Percentiles rank a stretch among this genome's conserved stretches.
These are phyloP conservation scores for Sarocladium kiliense DNA, from an alignment of 2,329 filamentous ascomycete genomes.

Conservation along the genomic window DNA sequence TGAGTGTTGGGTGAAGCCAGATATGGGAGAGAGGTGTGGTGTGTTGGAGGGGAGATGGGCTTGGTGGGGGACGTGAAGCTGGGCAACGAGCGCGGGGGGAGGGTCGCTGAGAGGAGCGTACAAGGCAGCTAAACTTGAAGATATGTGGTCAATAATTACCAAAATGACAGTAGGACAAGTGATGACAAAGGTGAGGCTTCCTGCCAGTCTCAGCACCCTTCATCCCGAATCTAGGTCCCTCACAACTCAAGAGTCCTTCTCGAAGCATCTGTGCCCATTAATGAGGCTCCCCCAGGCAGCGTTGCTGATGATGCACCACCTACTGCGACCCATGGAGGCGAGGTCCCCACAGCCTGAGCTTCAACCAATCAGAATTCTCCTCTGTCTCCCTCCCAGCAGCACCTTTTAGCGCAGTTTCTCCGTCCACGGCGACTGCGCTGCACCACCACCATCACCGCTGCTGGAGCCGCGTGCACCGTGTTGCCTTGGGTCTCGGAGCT, in stretches of 20 bases:
- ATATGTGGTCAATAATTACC: no score
- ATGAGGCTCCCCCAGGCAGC: slow-evolving; percentile 3
- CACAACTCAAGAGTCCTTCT: no score
- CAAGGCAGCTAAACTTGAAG: no score
- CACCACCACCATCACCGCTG: neutral
- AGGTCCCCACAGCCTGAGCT: slow-evolving; percentile 6
- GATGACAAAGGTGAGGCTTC: no score
- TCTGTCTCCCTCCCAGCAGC: neutral
- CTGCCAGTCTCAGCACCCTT: no score
- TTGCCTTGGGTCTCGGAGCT: slow-evolving; percentile 29
- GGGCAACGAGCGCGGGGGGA: slow-evolving; percentile 11
- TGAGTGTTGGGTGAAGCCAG: neutral
- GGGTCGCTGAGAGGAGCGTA: neutral
- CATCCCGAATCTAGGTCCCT: no score
- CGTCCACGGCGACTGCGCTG: neutral
- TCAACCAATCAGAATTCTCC: neutral
- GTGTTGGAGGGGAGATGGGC: slow-evolving; percentile 11
- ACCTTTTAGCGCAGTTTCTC: neutral
- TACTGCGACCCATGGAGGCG: neutral
- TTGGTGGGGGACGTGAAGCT: slow-evolving; percentile 4
- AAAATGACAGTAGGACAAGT: no score
- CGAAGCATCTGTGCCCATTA: slow-evolving; percentile 6
- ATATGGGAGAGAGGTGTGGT: neutral
- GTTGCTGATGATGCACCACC: slow-evolving; percentile 6
- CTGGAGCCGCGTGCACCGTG: slow-evolving; percentile 20